Percentiles rank a stretch among this genome's conserved stretches.
Evolutionary conservation across 495 filamentous ascomycete genomes (phyloP).

Genomic region (Pyrenula aspistea): DNA sequence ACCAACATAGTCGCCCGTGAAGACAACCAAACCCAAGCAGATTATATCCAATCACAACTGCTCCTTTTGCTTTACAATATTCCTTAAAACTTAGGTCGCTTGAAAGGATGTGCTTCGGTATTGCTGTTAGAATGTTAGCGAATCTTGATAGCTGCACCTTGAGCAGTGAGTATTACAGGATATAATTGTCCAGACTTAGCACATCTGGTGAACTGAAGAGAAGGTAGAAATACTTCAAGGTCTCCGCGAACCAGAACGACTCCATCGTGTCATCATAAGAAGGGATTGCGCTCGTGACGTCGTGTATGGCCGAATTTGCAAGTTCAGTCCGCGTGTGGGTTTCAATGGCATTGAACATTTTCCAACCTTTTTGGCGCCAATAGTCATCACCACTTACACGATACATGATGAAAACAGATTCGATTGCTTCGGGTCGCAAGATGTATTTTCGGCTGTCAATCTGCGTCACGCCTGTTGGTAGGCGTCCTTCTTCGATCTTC

Average conservation of each 20-base stretch:
- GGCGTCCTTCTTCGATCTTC: conserved; percentile 44
- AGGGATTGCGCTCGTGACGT: conserved; percentile 48
- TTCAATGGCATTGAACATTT: conserved; percentile 72
- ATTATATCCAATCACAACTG: no score
- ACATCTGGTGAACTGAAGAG: conserved; percentile 58
- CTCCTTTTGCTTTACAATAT: no score
- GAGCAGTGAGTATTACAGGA: conserved; percentile 40
- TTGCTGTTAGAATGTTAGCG: conserved; percentile 24
- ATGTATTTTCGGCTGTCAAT: conserved; percentile 57
- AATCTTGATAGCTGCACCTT: neutral
- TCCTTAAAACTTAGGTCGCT: conserved; percentile 23
- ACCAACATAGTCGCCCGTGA: no score
- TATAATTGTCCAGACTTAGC: conserved; percentile 76
- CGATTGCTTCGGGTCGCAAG: conserved; percentile 85
- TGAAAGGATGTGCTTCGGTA: conserved; percentile 44
- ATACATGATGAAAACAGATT: conserved; percentile 93
- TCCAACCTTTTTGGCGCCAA: conserved; percentile 84
- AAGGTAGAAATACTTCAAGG: conserved; percentile 73
- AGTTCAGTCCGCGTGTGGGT: conserved; percentile 50
- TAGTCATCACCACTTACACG: conserved; percentile 69
- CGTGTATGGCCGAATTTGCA: conserved; percentile 62
- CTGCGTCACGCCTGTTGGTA: conserved; percentile 54
- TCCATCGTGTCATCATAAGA: conserved; percentile 33
- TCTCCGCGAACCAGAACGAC: conserved; percentile 63
- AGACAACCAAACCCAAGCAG: no score